Conservation (phyloP, 1,284 basidiomycete genomes). For the Apiotrichum akiyoshidainum region DNA sequence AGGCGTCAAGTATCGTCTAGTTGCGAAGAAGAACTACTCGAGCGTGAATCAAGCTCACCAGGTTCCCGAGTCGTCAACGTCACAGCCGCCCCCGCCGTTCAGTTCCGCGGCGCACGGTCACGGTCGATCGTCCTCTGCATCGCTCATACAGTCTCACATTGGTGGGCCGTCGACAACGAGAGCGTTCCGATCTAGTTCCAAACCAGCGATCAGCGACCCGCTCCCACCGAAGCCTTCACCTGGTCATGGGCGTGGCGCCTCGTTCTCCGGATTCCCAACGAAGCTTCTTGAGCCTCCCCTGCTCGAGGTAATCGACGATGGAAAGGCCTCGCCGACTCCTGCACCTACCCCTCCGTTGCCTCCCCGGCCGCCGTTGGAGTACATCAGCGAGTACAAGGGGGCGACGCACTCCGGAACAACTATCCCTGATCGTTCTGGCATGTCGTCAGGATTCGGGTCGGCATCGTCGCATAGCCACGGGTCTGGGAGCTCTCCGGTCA, state of each 20-base stretch:
- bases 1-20: not conserved
- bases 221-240: not conserved
- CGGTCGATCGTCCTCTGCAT: no score
- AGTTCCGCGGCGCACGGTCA: no score
- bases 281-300: not conserved
- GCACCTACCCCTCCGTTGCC: not conserved
- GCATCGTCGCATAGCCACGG: not conserved
- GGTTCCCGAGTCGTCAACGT: no score
- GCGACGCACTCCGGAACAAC: not conserved
- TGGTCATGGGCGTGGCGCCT: not conserved
- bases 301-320: not conserved
- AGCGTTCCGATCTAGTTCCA: no score
- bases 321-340: not conserved
- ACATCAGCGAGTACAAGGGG: not conserved
- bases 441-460: not conserved
- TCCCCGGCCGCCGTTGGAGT: not conserved
- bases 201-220: not conserved
- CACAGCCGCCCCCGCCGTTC: no score
- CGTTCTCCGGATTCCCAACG: not conserved
- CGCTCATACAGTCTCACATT: no score
- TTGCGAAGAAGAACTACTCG: not conserved
- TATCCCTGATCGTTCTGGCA: no score
- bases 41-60: no score
- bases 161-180: no score
- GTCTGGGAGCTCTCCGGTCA: not conserved